These are phyloP conservation scores for Camelina laxa DNA, from an alignment of 345 rosid genomes.

Conservation along the genomic window DNA sequence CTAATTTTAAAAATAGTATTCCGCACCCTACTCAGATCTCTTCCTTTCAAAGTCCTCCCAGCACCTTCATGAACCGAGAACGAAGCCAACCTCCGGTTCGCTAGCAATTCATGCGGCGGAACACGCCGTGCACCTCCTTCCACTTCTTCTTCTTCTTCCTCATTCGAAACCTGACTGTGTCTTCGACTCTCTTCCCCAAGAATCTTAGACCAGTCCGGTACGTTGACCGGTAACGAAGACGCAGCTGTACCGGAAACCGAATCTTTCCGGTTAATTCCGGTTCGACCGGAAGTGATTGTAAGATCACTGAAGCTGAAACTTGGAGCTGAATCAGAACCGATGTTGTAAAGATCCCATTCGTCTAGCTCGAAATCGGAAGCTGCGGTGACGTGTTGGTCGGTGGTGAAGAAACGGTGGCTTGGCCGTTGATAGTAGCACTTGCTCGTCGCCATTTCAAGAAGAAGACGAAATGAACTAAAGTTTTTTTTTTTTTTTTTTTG, in stretches of 20 bases:
- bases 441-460: conserved; percentile 66
- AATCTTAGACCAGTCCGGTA: conserved; percentile 98
- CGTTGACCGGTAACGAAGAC: conserved; percentile 77
- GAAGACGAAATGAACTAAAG: not conserved
- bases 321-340: conserved; percentile 54
- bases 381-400: conserved; percentile 34
- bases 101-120: conserved; percentile 91
- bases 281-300: conserved; percentile 25
- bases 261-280: conserved; percentile 23
- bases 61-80: conserved; percentile 95
- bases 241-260: conserved; percentile 7
- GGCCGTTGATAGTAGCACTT: conserved; percentile 64
- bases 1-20: conserved; percentile 93
- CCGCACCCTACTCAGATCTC: conserved; percentile 91
- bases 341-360: conserved; percentile 73
- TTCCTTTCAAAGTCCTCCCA: conserved; percentile 97
- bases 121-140: conserved; percentile 54
- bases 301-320: conserved; percentile 44
- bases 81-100: conserved; percentile 79
- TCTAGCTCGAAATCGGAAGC: conserved; percentile 74
- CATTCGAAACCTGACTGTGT: conserved; percentile 44
- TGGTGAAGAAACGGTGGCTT: conserved; percentile 61
- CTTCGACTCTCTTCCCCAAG: conserved; percentile 64
- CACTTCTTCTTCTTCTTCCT: conserved; percentile 43
- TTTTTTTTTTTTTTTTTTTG: not conserved